These are phyloP conservation scores for Quercus dentata DNA, from an alignment of 306 rosid genomes.

Conservation along the genomic window DNA sequence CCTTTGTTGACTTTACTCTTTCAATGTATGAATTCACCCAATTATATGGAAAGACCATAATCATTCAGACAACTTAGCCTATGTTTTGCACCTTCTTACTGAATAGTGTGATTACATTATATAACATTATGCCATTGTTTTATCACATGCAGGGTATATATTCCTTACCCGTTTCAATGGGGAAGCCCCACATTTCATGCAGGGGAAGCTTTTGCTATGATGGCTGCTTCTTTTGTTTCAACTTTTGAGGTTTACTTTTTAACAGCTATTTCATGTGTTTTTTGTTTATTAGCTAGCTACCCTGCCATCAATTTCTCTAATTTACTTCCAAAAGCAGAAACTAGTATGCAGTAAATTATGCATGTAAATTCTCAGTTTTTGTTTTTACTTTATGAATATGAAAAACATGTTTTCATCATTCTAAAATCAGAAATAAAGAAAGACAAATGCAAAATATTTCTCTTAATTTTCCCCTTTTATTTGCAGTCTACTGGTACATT, in stretches of 20 bases:
- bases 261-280: neutral
- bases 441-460: neutral
- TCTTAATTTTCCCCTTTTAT: neutral
- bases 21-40: neutral
- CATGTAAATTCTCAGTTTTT: neutral
- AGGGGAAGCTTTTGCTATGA: constrained; percentile 80
- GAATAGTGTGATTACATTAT: neutral
- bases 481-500: constrained; percentile 78
- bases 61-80: neutral
- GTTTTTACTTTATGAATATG: neutral
- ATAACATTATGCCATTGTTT: neutral
- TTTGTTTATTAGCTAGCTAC: neutral
- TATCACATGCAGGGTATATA: constrained; percentile 50
- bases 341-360: neutral
- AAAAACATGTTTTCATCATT: neutral
- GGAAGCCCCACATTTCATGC: constrained; percentile 78
- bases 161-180: constrained; percentile 91
- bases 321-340: neutral
- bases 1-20: neutral
- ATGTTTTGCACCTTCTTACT: neutral
- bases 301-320: neutral
- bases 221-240: constrained; percentile 78
- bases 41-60: neutral
- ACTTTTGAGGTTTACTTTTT: constrained; percentile 63
- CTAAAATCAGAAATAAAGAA: neutral